Evolutionary conservation across 768 basidiomycete species (phyloP).

Genomic region (Melanogaster broomeanus): DNA sequence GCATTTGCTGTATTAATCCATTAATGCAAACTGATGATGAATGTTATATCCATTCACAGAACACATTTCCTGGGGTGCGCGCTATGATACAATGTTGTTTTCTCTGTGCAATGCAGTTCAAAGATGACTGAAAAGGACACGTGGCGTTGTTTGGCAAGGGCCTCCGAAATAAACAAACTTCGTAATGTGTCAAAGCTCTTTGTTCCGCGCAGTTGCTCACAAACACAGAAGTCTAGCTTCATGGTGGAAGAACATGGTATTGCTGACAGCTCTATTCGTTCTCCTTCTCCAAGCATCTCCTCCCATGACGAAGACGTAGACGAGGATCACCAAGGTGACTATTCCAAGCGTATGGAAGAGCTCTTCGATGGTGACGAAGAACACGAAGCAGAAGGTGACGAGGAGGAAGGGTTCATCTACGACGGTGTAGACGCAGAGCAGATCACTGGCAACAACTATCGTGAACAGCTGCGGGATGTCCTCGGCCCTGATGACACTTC

Average conservation of each 20-base stretch:
- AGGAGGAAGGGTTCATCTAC: constrained; percentile 71
- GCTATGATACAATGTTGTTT: too few relatives aligned
- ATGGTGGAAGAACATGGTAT: constrained; percentile 9
- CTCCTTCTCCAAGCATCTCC: constrained; percentile 15
- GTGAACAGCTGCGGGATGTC: constrained; percentile 69
- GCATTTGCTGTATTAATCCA: constrained; percentile 1
- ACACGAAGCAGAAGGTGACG: constrained; percentile 46
- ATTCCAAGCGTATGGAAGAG: constrained; percentile 27
- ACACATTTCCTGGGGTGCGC: not conserved
- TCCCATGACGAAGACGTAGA: constrained; percentile 21
- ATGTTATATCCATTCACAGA: not conserved
- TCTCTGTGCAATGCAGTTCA: too few relatives aligned
- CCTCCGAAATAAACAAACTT: constrained; percentile 26
- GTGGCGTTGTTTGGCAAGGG: constrained; percentile 30
- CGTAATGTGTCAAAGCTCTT: not conserved
- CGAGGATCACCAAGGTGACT: constrained; percentile 24
- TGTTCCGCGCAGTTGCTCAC: not conserved
- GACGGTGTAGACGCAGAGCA: constrained; percentile 62
- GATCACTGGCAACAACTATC: constrained; percentile 53
- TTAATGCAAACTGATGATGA: constrained; percentile 1
- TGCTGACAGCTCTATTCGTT: not conserved
- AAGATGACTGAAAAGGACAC: too few relatives aligned
- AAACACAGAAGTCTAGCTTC: not conserved
- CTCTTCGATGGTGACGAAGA: constrained; percentile 42
- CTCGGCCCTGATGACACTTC: constrained; percentile 64